Conservation (phyloP, 2,329 filamentous ascomycete genomes). For the Pseudogymnoascus sp. region DNA sequence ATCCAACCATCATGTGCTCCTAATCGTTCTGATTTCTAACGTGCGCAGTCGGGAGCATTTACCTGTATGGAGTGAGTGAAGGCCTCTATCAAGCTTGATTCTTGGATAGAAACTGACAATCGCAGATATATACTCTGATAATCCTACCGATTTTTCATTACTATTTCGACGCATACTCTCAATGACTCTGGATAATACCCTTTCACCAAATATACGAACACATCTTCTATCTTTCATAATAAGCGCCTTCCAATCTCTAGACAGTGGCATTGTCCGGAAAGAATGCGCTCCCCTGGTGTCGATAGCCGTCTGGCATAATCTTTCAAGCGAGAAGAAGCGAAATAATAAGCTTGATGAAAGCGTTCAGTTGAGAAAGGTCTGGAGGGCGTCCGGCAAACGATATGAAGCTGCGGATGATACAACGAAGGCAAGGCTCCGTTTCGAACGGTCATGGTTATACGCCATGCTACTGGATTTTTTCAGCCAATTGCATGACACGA, state of each 20-base stretch:
- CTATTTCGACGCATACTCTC: slow-evolving; percentile 86
- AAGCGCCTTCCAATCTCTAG: slow-evolving; percentile 85
- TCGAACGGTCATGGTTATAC: slow-evolving; percentile 91
- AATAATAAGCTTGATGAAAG: slow-evolving; percentile 65
- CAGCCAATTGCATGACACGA: slow-evolving; percentile 56
- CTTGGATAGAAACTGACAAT: slow-evolving; percentile 9
- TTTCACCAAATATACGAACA: slow-evolving; percentile 60
- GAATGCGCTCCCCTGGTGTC: slow-evolving; percentile 94
- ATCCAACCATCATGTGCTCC: slow-evolving; percentile 83
- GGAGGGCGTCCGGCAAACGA: slow-evolving; percentile 78
- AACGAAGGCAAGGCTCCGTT: slow-evolving; percentile 70
- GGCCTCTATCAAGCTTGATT: neutral
- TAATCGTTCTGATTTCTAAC: slow-evolving; percentile 79
- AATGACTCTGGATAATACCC: slow-evolving; percentile 66
- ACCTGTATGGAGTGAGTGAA: slow-evolving; percentile 67
- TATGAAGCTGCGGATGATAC: slow-evolving; percentile 79
- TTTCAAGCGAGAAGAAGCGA: slow-evolving; percentile 67
- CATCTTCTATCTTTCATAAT: slow-evolving; percentile 88
- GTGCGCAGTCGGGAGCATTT: slow-evolving; percentile 82
- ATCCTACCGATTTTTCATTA: slow-evolving; percentile 73
- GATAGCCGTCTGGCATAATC: slow-evolving; percentile 91
- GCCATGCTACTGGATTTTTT: slow-evolving; percentile 78
- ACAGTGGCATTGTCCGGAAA: slow-evolving; percentile 80
- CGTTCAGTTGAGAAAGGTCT: slow-evolving; percentile 74
- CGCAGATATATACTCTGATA: slow-evolving; percentile 64